These are phyloP conservation scores for Naganishia randhawae DNA, from an alignment of 768 basidiomycete genomes.

Conservation along the genomic window DNA sequence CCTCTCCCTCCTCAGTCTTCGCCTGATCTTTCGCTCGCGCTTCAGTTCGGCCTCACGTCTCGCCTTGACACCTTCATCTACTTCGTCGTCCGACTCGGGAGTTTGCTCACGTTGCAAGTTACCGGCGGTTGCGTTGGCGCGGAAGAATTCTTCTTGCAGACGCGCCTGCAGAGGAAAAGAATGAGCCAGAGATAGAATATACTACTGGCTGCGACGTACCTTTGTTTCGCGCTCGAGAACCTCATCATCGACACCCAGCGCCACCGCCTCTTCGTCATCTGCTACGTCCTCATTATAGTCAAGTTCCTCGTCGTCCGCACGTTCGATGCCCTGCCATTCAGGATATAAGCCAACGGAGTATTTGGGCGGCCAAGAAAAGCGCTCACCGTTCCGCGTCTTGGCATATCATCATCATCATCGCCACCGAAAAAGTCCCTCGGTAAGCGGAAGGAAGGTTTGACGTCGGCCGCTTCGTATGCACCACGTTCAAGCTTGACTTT, in stretches of 20 bases:
- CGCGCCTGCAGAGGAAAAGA: neutral
- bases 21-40: conserved; percentile 17
- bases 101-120: conserved; percentile 22
- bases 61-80: neutral
- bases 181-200: neutral
- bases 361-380: neutral
- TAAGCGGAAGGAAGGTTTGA: neutral
- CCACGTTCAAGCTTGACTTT: conserved; percentile 11
- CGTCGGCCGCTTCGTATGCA: conserved; percentile 3
- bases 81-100: conserved; percentile 24
- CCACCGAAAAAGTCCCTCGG: conserved; percentile 3
- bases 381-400: conserved; percentile 8
- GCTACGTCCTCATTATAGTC: conserved; percentile 23
- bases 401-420: conserved; percentile 8
- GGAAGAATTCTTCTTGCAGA: conserved; percentile 17
- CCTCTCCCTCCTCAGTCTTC: conserved; percentile 14
- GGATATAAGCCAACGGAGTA: neutral
- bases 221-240: conserved; percentile 18
- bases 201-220: neutral
- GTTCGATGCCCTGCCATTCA: conserved; percentile 17
- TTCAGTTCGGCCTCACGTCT: neutral
- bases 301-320: conserved; percentile 23
- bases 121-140: conserved; percentile 27
- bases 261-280: conserved; percentile 25
- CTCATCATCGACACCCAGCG: conserved; percentile 22